Percentiles rank a stretch among this genome's conserved stretches.
These are phyloP conservation scores for Candida dajiaensis DNA, from an alignment of 805 yeast genomes.

Conservation along the genomic window DNA sequence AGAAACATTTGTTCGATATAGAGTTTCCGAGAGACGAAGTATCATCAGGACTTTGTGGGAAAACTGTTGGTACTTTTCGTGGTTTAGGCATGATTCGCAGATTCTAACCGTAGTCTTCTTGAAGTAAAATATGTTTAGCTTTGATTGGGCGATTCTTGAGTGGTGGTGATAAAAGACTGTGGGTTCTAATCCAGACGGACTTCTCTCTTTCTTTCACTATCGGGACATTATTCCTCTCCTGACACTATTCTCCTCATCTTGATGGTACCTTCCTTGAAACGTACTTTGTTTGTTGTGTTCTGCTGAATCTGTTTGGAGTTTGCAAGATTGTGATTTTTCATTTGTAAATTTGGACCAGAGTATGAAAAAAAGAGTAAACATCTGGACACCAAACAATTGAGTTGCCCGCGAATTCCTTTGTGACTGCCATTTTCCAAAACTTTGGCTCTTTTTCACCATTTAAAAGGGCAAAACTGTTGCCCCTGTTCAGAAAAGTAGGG, in stretches of 20 bases:
- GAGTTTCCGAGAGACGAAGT: not conserved
- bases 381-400: conserved; percentile 3
- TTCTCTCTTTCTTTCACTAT: not conserved
- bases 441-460: not conserved
- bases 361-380: conserved; percentile 1
- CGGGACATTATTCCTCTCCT: not conserved
- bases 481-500: not conserved
- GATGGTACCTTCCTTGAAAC: conserved; percentile 6
- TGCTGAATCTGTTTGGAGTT: conserved; percentile 2
- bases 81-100: not conserved
- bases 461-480: not conserved
- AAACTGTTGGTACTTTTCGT: not conserved
- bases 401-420: not conserved
- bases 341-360: conserved; percentile 8
- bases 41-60: not conserved
- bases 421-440: not conserved
- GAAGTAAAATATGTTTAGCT: not conserved
- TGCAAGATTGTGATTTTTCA: conserved; percentile 6
- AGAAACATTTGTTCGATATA: not conserved
- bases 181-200: conserved; percentile 1
- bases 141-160: not conserved
- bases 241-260: not conserved
- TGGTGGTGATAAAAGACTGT: not conserved
- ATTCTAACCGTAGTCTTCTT: not conserved
- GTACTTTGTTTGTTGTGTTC: conserved; percentile 19